phyloP scores from a whole-genome alignment of 768 basidiomycete genomes.

The Collybiopsis confluens region DNA sequence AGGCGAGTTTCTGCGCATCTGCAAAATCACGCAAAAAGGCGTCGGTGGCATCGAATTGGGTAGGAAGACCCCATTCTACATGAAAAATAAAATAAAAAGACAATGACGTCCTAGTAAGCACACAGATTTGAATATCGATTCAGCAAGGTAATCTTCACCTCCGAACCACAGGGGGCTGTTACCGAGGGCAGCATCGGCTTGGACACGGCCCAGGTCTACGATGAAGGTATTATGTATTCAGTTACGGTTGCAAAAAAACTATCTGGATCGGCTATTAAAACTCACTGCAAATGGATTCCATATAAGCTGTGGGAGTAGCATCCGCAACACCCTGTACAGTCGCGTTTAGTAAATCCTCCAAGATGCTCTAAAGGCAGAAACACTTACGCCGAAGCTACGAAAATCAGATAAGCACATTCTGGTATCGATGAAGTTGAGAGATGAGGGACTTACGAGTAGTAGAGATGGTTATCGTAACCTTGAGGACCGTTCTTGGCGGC shows the following conservation, averaged over 20 bases:
- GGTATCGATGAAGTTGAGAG: too few species aligned
- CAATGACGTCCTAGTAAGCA: too few species aligned
- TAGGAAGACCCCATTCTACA: constrained; percentile 61
- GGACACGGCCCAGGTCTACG: constrained; percentile 61
- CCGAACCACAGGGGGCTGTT: constrained; percentile 52
- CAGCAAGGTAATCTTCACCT: too few species aligned
- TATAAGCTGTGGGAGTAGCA: constrained; percentile 58
- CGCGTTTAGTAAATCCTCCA: constrained; percentile 1
- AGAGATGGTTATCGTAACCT: constrained; percentile 75
- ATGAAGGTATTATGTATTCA: too few species aligned
- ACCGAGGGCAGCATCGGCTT: constrained; percentile 37
- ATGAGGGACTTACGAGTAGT: constrained; percentile 52
- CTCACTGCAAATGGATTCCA: constrained; percentile 68
- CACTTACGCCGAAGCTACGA: constrained; percentile 53
- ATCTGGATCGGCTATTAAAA: too few species aligned
- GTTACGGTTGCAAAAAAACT: too few species aligned
- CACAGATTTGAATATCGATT: too few species aligned
- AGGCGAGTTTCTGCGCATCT: constrained; percentile 69
- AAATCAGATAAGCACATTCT: constrained; percentile 9
- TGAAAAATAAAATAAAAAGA: too few species aligned
- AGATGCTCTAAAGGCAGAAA: constrained; percentile 5
- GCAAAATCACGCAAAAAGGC: constrained; percentile 65
- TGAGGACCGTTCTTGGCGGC: constrained; percentile 67
- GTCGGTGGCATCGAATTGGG: constrained; percentile 59
- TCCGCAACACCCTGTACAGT: constrained; percentile 63